Evolutionary conservation across 1,284 basidiomycete genomes (phyloP).

Genomic region (Ceratobasidium sp.): DNA sequence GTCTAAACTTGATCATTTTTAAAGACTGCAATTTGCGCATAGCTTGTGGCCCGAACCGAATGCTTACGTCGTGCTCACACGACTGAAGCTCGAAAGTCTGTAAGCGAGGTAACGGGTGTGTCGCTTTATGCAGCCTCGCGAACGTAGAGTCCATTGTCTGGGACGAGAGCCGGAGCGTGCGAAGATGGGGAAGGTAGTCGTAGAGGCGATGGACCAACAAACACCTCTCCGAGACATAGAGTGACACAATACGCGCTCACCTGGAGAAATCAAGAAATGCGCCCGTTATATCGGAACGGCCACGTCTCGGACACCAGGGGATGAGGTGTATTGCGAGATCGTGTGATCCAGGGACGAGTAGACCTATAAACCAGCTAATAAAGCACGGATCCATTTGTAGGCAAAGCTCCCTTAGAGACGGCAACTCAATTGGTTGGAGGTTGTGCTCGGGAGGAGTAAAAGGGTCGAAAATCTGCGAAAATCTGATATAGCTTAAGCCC

Average conservation of each 20-base stretch:
- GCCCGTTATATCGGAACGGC: background rate
- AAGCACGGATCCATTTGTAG: background rate
- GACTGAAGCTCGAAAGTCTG: constrained; percentile 19
- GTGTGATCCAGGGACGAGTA: background rate
- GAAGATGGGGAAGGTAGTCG: background rate
- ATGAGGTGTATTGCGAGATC: background rate
- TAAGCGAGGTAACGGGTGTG: background rate
- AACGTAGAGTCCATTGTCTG: constrained; percentile 2
- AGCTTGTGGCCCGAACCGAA: background rate
- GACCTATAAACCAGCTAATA: background rate
- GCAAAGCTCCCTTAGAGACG: background rate
- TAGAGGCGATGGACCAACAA: background rate
- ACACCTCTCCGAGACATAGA: background rate
- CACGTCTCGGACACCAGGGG: background rate
- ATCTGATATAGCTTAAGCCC: constrained; percentile 1
- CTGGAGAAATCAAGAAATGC: constrained; percentile 4
- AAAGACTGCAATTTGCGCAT: background rate
- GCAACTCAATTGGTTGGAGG: background rate
- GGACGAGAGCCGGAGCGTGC: background rate
- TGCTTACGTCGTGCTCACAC: background rate
- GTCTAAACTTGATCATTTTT: background rate
- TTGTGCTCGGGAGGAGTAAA: background rate
- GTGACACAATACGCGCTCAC: background rate
- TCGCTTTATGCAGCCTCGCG: background rate
- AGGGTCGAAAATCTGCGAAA: background rate